Conservation (phyloP, 176 grass and related monocot species). For the Tuctoria greenei region DNA sequence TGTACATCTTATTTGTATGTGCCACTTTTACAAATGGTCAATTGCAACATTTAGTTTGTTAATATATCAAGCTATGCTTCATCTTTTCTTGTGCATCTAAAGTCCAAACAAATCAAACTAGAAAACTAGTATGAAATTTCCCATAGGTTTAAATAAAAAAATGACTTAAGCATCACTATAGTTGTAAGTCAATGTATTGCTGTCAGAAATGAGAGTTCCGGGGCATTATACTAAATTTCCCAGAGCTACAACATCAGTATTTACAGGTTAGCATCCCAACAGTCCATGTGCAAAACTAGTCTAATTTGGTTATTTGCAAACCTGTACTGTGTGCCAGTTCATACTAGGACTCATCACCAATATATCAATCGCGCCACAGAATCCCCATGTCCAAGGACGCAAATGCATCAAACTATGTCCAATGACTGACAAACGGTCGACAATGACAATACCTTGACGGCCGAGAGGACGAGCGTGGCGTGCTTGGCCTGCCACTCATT, state of each 20-base stretch:
- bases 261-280: not conserved
- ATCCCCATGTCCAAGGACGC: not conserved
- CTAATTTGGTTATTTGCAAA: not conserved
- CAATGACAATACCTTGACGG: conserved; percentile 67
- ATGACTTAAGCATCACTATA: not conserved
- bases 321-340: not conserved
- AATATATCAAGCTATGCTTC: not conserved
- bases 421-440: conserved; percentile 3
- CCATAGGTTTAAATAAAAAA: not conserved
- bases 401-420: conserved; percentile 6
- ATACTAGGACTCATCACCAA: not conserved
- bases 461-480: conserved; percentile 83
- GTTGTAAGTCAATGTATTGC: not conserved
- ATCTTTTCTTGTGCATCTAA: not conserved
- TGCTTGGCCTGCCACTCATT: conserved; percentile 96
- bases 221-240: not conserved
- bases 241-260: not conserved
- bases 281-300: not conserved
- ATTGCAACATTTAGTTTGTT: not conserved
- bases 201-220: not conserved
- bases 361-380: not conserved
- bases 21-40: conserved; percentile 5
- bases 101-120: not conserved
- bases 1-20: not conserved
- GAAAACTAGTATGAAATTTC: not conserved